Base-by-base conservation (phyloP, 2,329 filamentous ascomycete genomes). In the Trichophyton benhamiae region DNA sequence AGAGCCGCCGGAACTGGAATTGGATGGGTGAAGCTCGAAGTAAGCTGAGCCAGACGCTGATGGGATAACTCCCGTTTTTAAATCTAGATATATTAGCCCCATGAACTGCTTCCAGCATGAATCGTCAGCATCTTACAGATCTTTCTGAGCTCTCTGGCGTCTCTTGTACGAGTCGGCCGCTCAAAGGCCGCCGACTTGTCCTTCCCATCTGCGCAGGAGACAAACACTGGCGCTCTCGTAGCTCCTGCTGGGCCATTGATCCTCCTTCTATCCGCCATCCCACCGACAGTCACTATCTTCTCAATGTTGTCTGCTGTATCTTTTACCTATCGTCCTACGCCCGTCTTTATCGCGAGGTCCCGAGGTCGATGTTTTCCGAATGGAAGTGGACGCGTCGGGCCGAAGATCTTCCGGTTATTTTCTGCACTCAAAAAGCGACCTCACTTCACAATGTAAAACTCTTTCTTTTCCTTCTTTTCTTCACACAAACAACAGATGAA, bases 41-140 rank as follows among this genome's bases (percentile, higher is more conserved):
- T 78, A 99, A 60, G 94, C 90, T 17, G 91, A 96, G 13, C 94
- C 94, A 57, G 90, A 94, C 11, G 94, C 94, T 13, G 92, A 95
- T 17, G 94, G 92, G 0, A 94, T 91, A 3, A 97, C 83, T 25
- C 91, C 91, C 7, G 92, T 96, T 73, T 94, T 91, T 52, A 97
- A 80, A 72, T 92, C 91, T 95, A 65, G 41, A 33, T n/a, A 17
- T 22, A 30, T 58, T 53, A 66, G 58, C 20, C 52, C 73, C 64
- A 68, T 13, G 15, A 3, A 6, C 27, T 46, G 61, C 46, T 53
- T 60, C 36, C 66, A 41, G 20, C 8, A 44, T 5, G 13, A 25
- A 6, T 17, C 27, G 1, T 15, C 33, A 25, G 33, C 20, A n/a
- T 48, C 42, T 36, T 55, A 38, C 90, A 96, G 75, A 95, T 89